Base-by-base conservation (phyloP, 179 eudicot species). In the Monotropa hypopitys region DNA sequence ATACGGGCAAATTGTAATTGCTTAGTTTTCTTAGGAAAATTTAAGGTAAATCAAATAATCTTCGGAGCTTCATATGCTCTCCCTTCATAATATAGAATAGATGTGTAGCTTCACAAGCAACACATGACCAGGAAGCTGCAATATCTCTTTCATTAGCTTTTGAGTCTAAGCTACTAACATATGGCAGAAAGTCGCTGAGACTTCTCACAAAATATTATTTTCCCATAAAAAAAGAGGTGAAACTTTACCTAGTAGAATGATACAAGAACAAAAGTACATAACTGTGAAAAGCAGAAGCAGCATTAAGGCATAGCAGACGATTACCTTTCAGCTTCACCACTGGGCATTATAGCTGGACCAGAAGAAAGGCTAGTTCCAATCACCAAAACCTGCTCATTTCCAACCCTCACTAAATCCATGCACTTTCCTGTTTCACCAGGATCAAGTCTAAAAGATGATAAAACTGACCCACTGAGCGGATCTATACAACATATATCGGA, bases 301-400 rank as follows among this genome's bases (percentile, higher is more conserved):
- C 74, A 67, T 70, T 46, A 70, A 43, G 56, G 15, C 63, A 42
- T 21, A 73, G 65, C 45, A 72, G 32, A 73, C 35, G 32, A 72
- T 62, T 77, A 95, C 99, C 93, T 89, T 90, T 90, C 99, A 84
- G 97, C 93, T 90, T 95, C 99, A 54, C 99, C 99, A 86, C 84
- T 91, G 40, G 97, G 86, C 99, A 95, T 93, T 62, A 93, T 89
- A 80, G 90, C 92, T 59, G 97, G 97, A 81, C 99, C 99, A 75
- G 85, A 62, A 75, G 95, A 95, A 43, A 86, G 85, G 79, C 97
- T 90, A 77, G 99, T 95, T 77, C 99, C 99, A 73, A 92, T 88
- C 81, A 95, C 90, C 88, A 95, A 76, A 51, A 92, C 89, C 63
- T 86, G 90, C 69, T 90, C 95, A 78, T 83, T 86, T 79, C 95